A percentile compares a stretch with the other conserved stretches of the same genome.
Evolutionary conservation across 1,284 basidiomycete species (phyloP).

Genomic region (Ganoderma boninense): DNA sequence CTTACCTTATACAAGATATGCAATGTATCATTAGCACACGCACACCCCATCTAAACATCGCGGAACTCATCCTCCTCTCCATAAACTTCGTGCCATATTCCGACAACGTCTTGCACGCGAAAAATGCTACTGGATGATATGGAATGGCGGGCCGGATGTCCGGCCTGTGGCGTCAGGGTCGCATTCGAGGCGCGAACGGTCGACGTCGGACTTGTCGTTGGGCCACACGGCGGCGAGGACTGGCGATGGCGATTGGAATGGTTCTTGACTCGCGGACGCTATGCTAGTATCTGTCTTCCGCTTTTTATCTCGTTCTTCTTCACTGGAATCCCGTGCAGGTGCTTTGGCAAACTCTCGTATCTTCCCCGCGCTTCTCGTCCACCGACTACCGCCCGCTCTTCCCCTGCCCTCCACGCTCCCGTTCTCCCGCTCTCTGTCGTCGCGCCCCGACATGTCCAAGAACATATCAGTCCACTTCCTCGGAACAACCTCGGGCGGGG

Average conservation of each 20-base stretch:
- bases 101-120: too few relatives aligned
- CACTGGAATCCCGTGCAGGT: background rate
- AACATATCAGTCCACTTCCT: slow-evolving; percentile 63
- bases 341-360: background rate
- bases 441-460: slow-evolving; percentile 29
- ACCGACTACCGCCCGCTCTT: background rate
- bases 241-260: background rate
- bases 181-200: background rate
- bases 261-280: background rate
- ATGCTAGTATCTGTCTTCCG: background rate
- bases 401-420: background rate
- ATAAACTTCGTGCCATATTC: background rate
- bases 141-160: background rate
- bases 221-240: background rate
- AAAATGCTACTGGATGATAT: too few relatives aligned
- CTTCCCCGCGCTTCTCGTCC: background rate
- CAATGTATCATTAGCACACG: slow-evolving; percentile 24
- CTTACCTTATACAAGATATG: slow-evolving; percentile 3
- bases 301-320: background rate
- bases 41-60: slow-evolving; percentile 9
- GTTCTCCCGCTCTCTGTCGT: background rate
- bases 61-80: background rate
- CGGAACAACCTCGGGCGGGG: slow-evolving; percentile 79
- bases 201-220: background rate
- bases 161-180: background rate